Evolutionary conservation across 495 filamentous ascomycete genomes (phyloP).

Genomic region (Aspergillus conjunctus): DNA sequence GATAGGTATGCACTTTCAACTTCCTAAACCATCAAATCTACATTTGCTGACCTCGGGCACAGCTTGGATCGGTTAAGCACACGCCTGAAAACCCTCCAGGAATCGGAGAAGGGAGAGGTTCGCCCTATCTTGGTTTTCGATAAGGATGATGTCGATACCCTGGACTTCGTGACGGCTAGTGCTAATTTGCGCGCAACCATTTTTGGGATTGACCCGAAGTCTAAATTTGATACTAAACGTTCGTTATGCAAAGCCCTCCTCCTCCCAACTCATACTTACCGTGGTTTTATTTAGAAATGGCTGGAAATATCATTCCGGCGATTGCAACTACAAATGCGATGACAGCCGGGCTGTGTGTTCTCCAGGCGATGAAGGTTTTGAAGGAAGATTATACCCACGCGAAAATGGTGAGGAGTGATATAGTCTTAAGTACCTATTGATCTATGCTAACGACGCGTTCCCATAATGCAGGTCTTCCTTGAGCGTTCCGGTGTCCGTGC

Average conservation of each 20-base stretch:
- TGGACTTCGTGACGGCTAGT: slow-evolving; percentile 91
- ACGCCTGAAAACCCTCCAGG: slow-evolving; percentile 64
- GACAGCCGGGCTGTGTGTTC: slow-evolving; percentile 87
- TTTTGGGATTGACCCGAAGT: slow-evolving; percentile 84
- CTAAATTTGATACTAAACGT: slow-evolving; percentile 95
- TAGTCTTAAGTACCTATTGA: not conserved
- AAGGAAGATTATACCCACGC: slow-evolving; percentile 67
- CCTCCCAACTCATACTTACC: not conserved
- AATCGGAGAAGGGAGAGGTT: slow-evolving; percentile 46
- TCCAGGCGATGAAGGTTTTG: slow-evolving; percentile 92
- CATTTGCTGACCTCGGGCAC: slow-evolving; percentile 15
- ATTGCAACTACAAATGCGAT: slow-evolving; percentile 99
- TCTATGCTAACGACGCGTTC: slow-evolving; percentile 10
- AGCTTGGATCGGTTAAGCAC: slow-evolving; percentile 75
- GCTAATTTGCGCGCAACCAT: slow-evolving; percentile 84
- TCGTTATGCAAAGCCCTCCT: not conserved
- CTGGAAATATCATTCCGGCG: slow-evolving; percentile 97
- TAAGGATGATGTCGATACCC: slow-evolving; percentile 94
- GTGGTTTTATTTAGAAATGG: slow-evolving; percentile 68
- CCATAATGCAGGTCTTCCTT: slow-evolving; percentile 67
- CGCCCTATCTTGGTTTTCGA: slow-evolving; percentile 80
- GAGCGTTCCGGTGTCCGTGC: slow-evolving; percentile 67
- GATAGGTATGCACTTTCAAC: slow-evolving; percentile 57
- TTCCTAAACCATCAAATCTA: not conserved
- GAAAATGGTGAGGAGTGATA: slow-evolving; percentile 48